These are phyloP conservation scores for Helicocarpus griseus DNA, from an alignment of 2,329 filamentous ascomycete genomes.

Conservation along the genomic window DNA sequence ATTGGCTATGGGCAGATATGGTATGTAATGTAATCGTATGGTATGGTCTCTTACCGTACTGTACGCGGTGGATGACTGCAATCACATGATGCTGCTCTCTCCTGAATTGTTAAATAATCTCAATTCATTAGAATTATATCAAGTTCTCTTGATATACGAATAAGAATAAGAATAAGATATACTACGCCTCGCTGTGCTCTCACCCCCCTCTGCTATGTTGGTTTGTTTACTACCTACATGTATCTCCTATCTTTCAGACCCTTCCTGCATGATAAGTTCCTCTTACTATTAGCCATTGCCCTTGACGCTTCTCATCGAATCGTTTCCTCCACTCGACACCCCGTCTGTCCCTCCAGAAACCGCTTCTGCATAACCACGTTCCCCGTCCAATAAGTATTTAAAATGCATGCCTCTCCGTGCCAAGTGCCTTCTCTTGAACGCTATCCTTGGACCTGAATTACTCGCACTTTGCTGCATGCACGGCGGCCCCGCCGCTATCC, in stretches of 20 bases:
- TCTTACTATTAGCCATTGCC: background rate
- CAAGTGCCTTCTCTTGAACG: background rate
- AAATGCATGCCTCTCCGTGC: background rate
- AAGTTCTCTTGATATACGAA: no score
- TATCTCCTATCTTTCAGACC: no score
- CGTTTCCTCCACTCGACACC: background rate
- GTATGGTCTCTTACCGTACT: no score
- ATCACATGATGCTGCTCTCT: no score
- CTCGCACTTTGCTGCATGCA: background rate
- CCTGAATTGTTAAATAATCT: no score
- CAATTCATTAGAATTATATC: no score
- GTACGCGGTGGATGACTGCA: no score
- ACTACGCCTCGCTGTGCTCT: background rate
- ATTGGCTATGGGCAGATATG: background rate
- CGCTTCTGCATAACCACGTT: background rate
- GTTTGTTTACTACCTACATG: no score
- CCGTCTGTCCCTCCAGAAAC: background rate
- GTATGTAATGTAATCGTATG: background rate
- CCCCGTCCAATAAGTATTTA: background rate
- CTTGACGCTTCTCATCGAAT: background rate
- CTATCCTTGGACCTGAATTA: background rate
- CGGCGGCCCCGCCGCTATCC: background rate
- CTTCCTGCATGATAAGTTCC: background rate
- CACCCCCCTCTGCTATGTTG: background rate
- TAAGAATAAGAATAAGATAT: no score